Percentiles rank a stretch among this genome's conserved stretches.
Conservation (phyloP, 2,329 filamentous ascomycete genomes). For the Fusarium subglutinans region DNA sequence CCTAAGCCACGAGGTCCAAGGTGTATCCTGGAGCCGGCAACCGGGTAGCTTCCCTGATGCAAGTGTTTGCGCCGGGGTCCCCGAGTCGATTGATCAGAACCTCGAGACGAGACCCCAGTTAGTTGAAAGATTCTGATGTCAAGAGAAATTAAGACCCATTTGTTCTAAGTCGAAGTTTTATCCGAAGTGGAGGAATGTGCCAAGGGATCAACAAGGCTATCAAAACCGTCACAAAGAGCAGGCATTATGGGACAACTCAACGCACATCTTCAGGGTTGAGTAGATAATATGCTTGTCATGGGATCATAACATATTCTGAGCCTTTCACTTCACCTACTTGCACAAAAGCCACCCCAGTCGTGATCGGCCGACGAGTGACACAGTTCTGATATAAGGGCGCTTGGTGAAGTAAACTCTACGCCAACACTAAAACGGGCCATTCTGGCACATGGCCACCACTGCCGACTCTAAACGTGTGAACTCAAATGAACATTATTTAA, state of each 20-base stretch:
- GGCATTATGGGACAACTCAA: neutral
- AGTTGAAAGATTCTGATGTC: neutral
- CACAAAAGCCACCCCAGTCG: neutral
- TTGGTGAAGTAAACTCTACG: constrained; percentile 3
- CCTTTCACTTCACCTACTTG: neutral
- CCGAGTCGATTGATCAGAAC: constrained; percentile 1
- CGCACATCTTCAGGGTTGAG: neutral
- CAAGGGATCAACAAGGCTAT: constrained; percentile 11
- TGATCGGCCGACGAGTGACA: neutral
- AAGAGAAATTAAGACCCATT: constrained; percentile 13
- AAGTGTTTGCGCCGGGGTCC: constrained; percentile 12
- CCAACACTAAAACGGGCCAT: neutral
- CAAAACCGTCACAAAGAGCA: neutral
- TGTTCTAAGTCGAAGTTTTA: neutral
- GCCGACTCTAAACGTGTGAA: neutral
- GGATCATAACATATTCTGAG: neutral
- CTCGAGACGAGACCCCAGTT: constrained; percentile 1
- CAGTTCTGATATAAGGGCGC: neutral
- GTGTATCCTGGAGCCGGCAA: constrained; percentile 6
- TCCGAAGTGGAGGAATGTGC: constrained; percentile 12
- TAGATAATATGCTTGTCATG: neutral
- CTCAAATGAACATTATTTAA: neutral
- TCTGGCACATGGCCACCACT: neutral
- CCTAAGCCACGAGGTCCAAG: neutral
- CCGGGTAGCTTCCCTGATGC: constrained; percentile 18